phyloP scores from a whole-genome alignment of 352 stramenopile genomes.

The Peronospora belbahrii region DNA sequence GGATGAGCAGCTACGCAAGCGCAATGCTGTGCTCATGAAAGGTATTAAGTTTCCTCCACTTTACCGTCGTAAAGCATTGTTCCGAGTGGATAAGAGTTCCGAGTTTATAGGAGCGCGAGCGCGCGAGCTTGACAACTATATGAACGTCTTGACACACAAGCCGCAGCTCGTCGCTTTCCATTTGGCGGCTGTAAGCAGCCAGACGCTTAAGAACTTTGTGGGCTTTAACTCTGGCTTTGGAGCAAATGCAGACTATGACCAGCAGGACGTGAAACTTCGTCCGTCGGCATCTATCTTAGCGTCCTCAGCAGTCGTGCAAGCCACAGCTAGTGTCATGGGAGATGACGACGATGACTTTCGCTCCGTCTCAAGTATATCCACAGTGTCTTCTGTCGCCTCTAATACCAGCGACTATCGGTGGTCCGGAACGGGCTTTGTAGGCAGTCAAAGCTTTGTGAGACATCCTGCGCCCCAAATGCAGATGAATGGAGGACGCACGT shows the following conservation, averaged over 20 bases:
- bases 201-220: slow-evolving; percentile 77
- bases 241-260: slow-evolving; percentile 60
- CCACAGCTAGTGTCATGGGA: slow-evolving; percentile 59
- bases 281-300: slow-evolving; percentile 63
- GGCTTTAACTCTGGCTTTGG: slow-evolving; percentile 70
- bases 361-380: slow-evolving; percentile 59
- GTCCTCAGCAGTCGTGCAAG: slow-evolving; percentile 30
- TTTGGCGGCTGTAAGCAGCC: slow-evolving; percentile 55
- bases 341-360: slow-evolving; percentile 77
- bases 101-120: slow-evolving; percentile 59
- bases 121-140: slow-evolving; percentile 71
- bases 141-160: slow-evolving; percentile 48
- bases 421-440: slow-evolving; percentile 74
- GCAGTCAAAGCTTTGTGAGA: slow-evolving; percentile 51
- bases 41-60: slow-evolving; percentile 80
- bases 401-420: slow-evolving; percentile 59
- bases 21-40: slow-evolving; percentile 61
- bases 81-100: slow-evolving; percentile 52
- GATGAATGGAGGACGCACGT: slow-evolving; percentile 1
- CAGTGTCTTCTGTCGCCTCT: slow-evolving; percentile 51
- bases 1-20: slow-evolving; percentile 72
- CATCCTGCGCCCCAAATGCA: slow-evolving; percentile 23
- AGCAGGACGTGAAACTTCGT: slow-evolving; percentile 43
- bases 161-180: slow-evolving; percentile 73
- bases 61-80: slow-evolving; percentile 58